These are phyloP conservation scores for Helianthus annuus DNA, from an alignment of 129 eudicot species.

Conservation along the genomic window HanXRQr2.0-SUNRISE NC_035446.2:165763347-165763846, in stretches of 20 bases:
- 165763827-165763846: slow-evolving; percentile 49
- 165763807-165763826: slow-evolving; percentile 19
- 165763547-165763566: slow-evolving; percentile 38
- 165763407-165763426: background rate
- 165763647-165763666: slow-evolving; percentile 31
- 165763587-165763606: slow-evolving; percentile 27
- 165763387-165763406: background rate
- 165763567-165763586: slow-evolving; percentile 35
- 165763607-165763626: slow-evolving; percentile 32
- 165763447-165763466: no score
- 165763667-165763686: slow-evolving; percentile 17
- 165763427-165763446: background rate
- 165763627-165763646: slow-evolving; percentile 25
- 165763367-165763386: background rate
- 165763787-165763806: slow-evolving; percentile 27
- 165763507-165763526: slow-evolving; percentile 5
- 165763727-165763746: slow-evolving; percentile 2
- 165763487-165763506: background rate
- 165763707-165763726: background rate
- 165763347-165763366: no score
- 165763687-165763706: background rate
- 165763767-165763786: slow-evolving; percentile 34
- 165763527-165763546: slow-evolving; percentile 19
- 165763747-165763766: slow-evolving; percentile 25
- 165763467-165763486: background rate